Conservation (phyloP, 176 grass and related monocot genomes). For the Cenchrus purpureus region DNA sequence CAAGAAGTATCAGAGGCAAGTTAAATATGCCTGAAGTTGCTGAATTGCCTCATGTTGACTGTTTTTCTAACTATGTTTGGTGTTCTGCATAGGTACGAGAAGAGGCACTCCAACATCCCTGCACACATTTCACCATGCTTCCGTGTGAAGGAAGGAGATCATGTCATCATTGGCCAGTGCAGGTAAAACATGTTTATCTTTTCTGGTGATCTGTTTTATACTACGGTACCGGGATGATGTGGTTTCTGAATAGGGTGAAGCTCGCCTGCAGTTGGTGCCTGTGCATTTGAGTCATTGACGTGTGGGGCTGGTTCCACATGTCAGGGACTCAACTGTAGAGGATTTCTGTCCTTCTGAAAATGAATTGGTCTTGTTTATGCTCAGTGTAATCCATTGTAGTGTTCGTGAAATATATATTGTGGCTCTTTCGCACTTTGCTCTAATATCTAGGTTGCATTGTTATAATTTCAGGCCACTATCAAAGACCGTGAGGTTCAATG, state of each 20-base stretch:
- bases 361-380: background rate
- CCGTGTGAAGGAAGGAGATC: slow-evolving; percentile 43
- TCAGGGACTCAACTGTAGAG: too few species aligned
- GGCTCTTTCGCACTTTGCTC: background rate
- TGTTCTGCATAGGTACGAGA: slow-evolving; percentile 41
- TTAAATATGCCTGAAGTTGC: background rate
- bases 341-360: background rate
- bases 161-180: slow-evolving; percentile 55
- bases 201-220: background rate
- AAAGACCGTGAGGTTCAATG: slow-evolving; percentile 49
- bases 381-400: background rate
- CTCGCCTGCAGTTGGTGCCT: too few species aligned
- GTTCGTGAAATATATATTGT: background rate
- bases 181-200: slow-evolving; percentile 9
- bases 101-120: slow-evolving; percentile 55
- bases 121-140: slow-evolving; percentile 52
- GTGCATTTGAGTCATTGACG: too few species aligned
- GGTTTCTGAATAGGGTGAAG: background rate
- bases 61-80: background rate
- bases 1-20: slow-evolving; percentile 50
- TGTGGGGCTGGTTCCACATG: too few species aligned
- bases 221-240: background rate
- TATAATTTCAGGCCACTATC: slow-evolving; percentile 38
- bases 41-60: background rate
- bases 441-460: background rate